These are phyloP conservation scores for Periconia digitata DNA, from an alignment of 2,329 filamentous ascomycete genomes.

Conservation along the genomic window DNA sequence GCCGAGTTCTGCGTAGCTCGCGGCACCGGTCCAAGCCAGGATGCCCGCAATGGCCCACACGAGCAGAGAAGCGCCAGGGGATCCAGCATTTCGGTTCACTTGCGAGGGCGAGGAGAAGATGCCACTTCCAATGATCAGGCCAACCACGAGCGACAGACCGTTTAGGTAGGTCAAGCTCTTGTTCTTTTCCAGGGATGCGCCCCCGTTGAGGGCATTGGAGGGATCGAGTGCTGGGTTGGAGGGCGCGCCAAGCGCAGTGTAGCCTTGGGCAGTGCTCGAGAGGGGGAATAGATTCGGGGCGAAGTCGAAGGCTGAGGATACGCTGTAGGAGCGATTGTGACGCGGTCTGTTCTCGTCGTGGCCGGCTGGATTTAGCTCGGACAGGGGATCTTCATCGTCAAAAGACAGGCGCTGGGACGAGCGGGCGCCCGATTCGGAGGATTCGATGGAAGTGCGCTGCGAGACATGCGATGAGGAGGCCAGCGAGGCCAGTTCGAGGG, in stretches of 20 bases:
- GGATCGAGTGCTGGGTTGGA: slow-evolving; percentile 59
- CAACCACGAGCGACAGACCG: slow-evolving; percentile 85
- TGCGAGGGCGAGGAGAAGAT: slow-evolving; percentile 95
- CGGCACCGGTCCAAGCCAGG: slow-evolving; percentile 92
- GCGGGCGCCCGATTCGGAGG: slow-evolving; percentile 78
- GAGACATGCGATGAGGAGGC: slow-evolving; percentile 76
- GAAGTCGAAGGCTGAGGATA: slow-evolving; percentile 94
- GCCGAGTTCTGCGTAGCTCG: slow-evolving; percentile 92
- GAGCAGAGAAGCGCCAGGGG: slow-evolving; percentile 84
- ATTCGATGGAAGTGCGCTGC: slow-evolving; percentile 68
- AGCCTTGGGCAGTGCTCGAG: slow-evolving; percentile 74
- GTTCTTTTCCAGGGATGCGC: slow-evolving; percentile 80
- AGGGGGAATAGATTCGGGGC: slow-evolving; percentile 90
- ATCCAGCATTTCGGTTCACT: slow-evolving; percentile 88
- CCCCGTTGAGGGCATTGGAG: slow-evolving; percentile 64
- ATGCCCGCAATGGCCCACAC: slow-evolving; percentile 91
- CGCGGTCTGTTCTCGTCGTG: slow-evolving; percentile 40
- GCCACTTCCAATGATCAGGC: slow-evolving; percentile 91
- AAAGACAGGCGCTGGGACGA: slow-evolving; percentile 92
- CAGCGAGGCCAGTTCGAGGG: slow-evolving; percentile 91
- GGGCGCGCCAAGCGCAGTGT: slow-evolving; percentile 82
- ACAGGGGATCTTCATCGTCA: slow-evolving; percentile 79
- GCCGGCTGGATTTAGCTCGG: slow-evolving; percentile 58
- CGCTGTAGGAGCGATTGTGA: slow-evolving; percentile 75
- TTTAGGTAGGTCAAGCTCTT: slow-evolving; percentile 96